Base-by-base conservation (phyloP, 768 basidiomycete species). In the Jaapia argillacea region DNA sequence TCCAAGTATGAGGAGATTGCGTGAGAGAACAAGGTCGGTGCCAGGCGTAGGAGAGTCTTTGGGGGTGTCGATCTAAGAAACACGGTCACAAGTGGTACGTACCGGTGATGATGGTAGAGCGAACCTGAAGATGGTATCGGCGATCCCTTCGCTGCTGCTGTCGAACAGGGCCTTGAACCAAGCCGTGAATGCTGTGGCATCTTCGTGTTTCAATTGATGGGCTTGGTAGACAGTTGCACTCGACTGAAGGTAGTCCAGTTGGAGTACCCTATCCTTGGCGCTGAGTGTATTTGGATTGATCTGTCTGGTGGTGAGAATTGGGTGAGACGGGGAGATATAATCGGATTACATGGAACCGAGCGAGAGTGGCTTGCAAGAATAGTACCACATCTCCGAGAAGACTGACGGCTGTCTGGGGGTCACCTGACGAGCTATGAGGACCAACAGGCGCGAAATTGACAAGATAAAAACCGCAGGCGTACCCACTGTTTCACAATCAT, bases 91-190 rank as follows among this genome's bases (percentile, higher is more conserved):
- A 20, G 26, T 27, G 4, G 12, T 36, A 18, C 24, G 40, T n/a
- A 40, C 33, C 5, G 23, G 35, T 23, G 10, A 27, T 1, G 12
- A 26, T 12, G 13, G 28, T 20, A 25, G 16, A 5, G 36, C 45
- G 13, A 40, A 64, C 60, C 64, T 51, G n/a, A 67, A 51, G 16
- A 86, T 83, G 12, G 73, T 78, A 52, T 90, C 87, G 50, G 89
- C 87, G 22, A 90, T 88, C 1, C 87, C 87, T 56, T 89, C 87
- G 49, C 76, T 86, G 46, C 65, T 64, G 40, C 66, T 77, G 54
- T 87, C 85, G 56, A 89, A 89, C 22, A 90, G 64, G 0, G 83
- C 81, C 53, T 85, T 87, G 51, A 71, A 77, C 87, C 87, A 90
- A 6, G 68, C 64, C 25, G 59, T 54, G 48, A 60, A 55, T 3